A percentile compares a stretch with the other conserved stretches of the same genome.
Evolutionary conservation across 192 early-diverging fungal species (phyloP).

Genomic region (Martensiomyces pterosporus): DNA sequence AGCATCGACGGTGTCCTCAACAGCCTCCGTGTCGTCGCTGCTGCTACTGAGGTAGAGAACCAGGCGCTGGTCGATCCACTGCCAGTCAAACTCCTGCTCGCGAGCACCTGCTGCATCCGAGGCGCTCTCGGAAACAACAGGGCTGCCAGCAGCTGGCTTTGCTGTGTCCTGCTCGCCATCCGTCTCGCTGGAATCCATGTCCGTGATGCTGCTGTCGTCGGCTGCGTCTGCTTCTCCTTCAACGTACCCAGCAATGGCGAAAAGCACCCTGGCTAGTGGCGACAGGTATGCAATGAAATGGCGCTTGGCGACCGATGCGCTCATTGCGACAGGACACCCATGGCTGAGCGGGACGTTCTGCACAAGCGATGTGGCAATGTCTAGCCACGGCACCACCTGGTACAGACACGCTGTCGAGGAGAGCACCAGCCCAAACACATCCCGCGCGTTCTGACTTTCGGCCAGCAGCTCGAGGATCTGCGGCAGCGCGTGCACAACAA

Average conservation of each 20-base stretch:
- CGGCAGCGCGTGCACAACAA: slow-evolving; percentile 22
- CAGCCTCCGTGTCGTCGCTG: not conserved
- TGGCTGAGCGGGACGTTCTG: slow-evolving; percentile 26
- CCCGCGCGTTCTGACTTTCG: slow-evolving; percentile 8
- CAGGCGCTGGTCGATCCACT: slow-evolving; percentile 27
- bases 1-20: slow-evolving; percentile 30
- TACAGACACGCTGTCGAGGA: slow-evolving; percentile 23
- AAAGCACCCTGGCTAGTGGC: slow-evolving; percentile 37
- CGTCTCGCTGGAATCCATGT: not conserved
- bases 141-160: too few relatives aligned
- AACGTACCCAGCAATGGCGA: slow-evolving; percentile 22
- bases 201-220: slow-evolving; percentile 1
- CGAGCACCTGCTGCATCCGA: not conserved
- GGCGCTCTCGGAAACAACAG: not conserved
- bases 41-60: slow-evolving; percentile 14
- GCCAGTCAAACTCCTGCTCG: slow-evolving; percentile 25
- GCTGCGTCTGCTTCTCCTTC: slow-evolving; percentile 1
- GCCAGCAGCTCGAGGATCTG: slow-evolving; percentile 8
- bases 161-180: slow-evolving; percentile 1
- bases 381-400: slow-evolving; percentile 32
- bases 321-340: slow-evolving; percentile 33
- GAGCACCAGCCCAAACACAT: slow-evolving; percentile 19
- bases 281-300: slow-evolving; percentile 40
- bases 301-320: slow-evolving; percentile 14
- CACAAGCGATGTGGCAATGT: slow-evolving; percentile 26